A percentile compares a stretch with the other conserved stretches of the same genome.
Conservation (phyloP, 1,284 basidiomycete genomes). For the Puccinia hordei region DNA sequence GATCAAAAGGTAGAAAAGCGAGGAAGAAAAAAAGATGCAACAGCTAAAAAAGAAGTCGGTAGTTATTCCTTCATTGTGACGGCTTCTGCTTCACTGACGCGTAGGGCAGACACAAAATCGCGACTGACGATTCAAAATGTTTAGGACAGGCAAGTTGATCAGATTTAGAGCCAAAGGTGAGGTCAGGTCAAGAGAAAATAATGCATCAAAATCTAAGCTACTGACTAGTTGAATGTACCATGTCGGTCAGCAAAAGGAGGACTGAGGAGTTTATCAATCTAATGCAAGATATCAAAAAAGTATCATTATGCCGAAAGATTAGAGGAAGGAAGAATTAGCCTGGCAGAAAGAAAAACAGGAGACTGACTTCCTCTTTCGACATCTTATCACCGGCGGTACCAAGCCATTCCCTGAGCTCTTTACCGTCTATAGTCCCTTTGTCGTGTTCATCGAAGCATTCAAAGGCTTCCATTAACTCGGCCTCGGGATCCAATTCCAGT, state of each 20-base stretch:
- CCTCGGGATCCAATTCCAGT: conserved; percentile 84
- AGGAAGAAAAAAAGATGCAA: background rate
- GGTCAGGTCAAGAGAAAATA: background rate
- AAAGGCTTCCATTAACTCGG: conserved; percentile 81
- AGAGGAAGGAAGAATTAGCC: background rate
- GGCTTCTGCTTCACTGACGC: conserved; percentile 42
- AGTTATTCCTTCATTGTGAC: conserved; percentile 37
- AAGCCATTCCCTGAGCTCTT: conserved; percentile 80
- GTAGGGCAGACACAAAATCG: conserved; percentile 45
- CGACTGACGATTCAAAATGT: background rate
- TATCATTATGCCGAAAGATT: background rate
- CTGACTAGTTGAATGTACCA: conserved; percentile 49
- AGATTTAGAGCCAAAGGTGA: background rate
- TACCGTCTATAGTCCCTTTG: conserved; percentile 74
- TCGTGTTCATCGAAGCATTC: conserved; percentile 88
- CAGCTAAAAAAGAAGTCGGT: background rate
- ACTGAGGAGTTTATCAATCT: conserved; percentile 50
- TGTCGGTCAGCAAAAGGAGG: conserved; percentile 46
- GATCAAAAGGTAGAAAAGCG: background rate
- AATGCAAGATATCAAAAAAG: background rate
- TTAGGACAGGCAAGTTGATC: background rate
- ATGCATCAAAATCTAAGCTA: background rate
- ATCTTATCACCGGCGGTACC: conserved; percentile 73
- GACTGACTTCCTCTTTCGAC: conserved; percentile 54
- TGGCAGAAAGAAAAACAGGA: background rate